Conservation (phyloP, 225 moss, liverwort and hornwort genomes). For the Rhytidiadelphus loreus region DNA sequence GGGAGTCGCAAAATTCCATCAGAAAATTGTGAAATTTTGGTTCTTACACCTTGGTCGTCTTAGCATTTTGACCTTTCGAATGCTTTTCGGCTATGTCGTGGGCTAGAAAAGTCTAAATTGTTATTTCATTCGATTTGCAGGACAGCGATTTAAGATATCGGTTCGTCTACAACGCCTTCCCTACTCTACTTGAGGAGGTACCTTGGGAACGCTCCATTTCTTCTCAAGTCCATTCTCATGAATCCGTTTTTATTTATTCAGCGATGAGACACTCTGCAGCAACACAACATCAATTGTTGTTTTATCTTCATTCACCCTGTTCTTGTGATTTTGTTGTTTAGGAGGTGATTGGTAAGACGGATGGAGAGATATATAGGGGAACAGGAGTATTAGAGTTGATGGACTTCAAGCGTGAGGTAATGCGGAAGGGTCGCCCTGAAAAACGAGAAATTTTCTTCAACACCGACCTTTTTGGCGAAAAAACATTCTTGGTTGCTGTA, state of each 20-base stretch:
- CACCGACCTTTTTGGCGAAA: conserved; percentile 54
- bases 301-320: neutral
- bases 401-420: conserved; percentile 67
- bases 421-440: conserved; percentile 50
- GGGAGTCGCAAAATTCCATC: neutral
- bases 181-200: conserved; percentile 56
- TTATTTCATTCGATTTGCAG: conserved; percentile 15
- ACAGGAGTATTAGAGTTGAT: conserved; percentile 47
- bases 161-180: conserved; percentile 67
- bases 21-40: neutral
- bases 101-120: neutral
- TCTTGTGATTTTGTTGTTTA: neutral
- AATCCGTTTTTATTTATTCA: neutral
- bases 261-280: neutral
- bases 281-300: neutral
- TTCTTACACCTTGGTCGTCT: neutral
- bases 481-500: conserved; percentile 50
- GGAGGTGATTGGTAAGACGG: conserved; percentile 76
- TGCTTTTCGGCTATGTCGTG: neutral
- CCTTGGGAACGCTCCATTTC: neutral
- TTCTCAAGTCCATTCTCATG: neutral
- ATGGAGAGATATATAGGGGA: conserved; percentile 51
- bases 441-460: conserved; percentile 56
- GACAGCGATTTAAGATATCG: conserved; percentile 72
- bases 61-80: neutral